phyloP scores from a whole-genome alignment of 768 basidiomycete species.

The Hypsizygus marmoreus region DNA sequence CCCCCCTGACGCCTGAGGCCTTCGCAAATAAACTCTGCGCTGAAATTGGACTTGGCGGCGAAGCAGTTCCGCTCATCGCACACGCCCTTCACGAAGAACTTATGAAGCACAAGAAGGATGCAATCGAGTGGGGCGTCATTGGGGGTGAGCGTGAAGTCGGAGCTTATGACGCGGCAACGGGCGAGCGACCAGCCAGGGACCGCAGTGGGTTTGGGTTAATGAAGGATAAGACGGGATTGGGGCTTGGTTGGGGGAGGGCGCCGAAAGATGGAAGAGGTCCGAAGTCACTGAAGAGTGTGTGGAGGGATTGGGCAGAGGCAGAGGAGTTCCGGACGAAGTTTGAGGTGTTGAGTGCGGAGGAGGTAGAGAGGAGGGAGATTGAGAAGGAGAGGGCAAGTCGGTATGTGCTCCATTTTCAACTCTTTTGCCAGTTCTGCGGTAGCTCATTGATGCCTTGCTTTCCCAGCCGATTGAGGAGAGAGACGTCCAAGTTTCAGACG shows the following conservation, averaged over 20 bases:
- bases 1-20: slow-evolving; percentile 83
- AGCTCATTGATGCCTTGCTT: slow-evolving; percentile 2
- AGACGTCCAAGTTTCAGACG: slow-evolving; percentile 47
- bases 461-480: slow-evolving; percentile 36
- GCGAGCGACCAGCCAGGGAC: slow-evolving; percentile 39
- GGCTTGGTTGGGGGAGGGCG: slow-evolving; percentile 73
- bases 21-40: slow-evolving; percentile 80
- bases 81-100: slow-evolving; percentile 96
- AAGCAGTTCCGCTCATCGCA: slow-evolving; percentile 85
- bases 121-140: slow-evolving; percentile 91
- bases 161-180: slow-evolving; percentile 28
- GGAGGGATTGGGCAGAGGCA: slow-evolving; percentile 94
- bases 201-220: slow-evolving; percentile 55
- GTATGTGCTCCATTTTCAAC: slow-evolving; percentile 29
- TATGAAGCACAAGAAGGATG: slow-evolving; percentile 92
- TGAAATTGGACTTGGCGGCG: slow-evolving; percentile 87
- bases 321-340: slow-evolving; percentile 89
- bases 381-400: slow-evolving; percentile 85
- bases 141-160: slow-evolving; percentile 48
- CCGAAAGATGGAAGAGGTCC: slow-evolving; percentile 82
- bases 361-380: slow-evolving; percentile 87
- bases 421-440: neutral
- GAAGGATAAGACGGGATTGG: slow-evolving; percentile 83
- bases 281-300: slow-evolving; percentile 81
- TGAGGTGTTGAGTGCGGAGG: slow-evolving; percentile 85